Conservation (phyloP, 1,284 basidiomycete genomes). For the Pseudozyma tsukubaensis region DNA sequence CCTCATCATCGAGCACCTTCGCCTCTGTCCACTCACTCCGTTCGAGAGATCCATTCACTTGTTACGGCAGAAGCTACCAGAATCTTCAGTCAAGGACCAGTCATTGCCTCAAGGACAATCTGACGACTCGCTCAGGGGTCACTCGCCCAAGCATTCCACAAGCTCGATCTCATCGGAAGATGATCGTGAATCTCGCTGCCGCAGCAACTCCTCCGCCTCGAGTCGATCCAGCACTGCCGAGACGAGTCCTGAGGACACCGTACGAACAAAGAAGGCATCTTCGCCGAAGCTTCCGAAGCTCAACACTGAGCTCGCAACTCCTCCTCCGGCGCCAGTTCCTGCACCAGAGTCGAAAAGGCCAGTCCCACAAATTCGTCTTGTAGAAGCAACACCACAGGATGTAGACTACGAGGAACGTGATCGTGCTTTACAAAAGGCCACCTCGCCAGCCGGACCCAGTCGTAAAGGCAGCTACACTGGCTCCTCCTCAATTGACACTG, state of each 20-base stretch:
- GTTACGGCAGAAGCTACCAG: constrained; percentile 24
- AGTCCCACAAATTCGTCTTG: constrained; percentile 27
- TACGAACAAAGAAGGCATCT: not conserved
- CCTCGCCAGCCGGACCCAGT: not conserved
- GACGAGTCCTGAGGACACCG: constrained; percentile 1
- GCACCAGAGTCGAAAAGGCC: not conserved
- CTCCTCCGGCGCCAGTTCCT: not conserved
- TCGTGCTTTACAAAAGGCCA: constrained; percentile 6
- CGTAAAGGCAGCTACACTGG: constrained; percentile 13
- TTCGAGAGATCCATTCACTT: constrained; percentile 37
- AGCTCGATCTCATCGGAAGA: constrained; percentile 16
- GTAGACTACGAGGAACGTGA: constrained; percentile 28
- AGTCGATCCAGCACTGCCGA: constrained; percentile 34
- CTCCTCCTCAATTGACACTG: constrained; percentile 22
- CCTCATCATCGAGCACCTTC: constrained; percentile 24
- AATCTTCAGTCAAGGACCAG: not conserved
- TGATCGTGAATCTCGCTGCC: constrained; percentile 18
- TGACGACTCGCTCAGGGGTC: not conserved
- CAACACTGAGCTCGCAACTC: constrained; percentile 6
- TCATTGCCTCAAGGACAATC: not conserved
- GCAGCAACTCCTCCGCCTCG: constrained; percentile 25
- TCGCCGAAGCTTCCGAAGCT: constrained; percentile 28
- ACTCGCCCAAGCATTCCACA: not conserved
- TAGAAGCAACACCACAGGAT: constrained; percentile 34
- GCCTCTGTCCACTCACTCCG: constrained; percentile 19